phyloP scores from a whole-genome alignment of 1,284 basidiomycete species.

The Boletus semigastroideus region DNA sequence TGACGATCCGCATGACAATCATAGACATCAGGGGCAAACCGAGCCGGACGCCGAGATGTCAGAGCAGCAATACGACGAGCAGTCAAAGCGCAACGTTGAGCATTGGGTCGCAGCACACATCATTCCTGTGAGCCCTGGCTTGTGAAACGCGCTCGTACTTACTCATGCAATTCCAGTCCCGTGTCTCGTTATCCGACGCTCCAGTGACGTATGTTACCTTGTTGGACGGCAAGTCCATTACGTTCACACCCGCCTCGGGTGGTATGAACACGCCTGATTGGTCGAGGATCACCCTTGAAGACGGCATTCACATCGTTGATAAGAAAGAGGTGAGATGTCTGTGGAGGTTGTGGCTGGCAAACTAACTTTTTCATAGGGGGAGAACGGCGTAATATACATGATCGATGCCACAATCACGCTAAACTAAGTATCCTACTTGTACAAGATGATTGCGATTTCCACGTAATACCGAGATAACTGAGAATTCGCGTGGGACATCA shows the following conservation, averaged over 20 bases:
- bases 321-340: constrained; percentile 39
- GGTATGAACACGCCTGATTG: constrained; percentile 48
- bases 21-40: constrained; percentile 56
- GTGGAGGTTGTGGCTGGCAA: not conserved
- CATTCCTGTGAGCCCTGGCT: constrained; percentile 53
- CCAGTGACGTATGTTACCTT: constrained; percentile 47
- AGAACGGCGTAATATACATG: constrained; percentile 69
- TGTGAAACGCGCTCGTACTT: not conserved
- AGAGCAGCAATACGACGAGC: constrained; percentile 60
- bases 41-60: constrained; percentile 53
- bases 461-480: not conserved
- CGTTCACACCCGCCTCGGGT: constrained; percentile 43
- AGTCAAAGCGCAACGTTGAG: constrained; percentile 61
- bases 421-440: constrained; percentile 9
- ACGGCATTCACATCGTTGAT: constrained; percentile 48
- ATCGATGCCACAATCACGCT: constrained; percentile 59
- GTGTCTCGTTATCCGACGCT: constrained; percentile 29
- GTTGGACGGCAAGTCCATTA: constrained; percentile 52
- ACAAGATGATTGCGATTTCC: not conserved
- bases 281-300: constrained; percentile 55
- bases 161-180: constrained; percentile 21
- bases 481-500: not conserved
- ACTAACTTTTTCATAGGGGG: constrained; percentile 43
- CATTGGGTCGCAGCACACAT: constrained; percentile 74
- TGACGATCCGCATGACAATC: not conserved